Conservation (phyloP, 75 land plant species). For the Ceratopteris richardii region DNA sequence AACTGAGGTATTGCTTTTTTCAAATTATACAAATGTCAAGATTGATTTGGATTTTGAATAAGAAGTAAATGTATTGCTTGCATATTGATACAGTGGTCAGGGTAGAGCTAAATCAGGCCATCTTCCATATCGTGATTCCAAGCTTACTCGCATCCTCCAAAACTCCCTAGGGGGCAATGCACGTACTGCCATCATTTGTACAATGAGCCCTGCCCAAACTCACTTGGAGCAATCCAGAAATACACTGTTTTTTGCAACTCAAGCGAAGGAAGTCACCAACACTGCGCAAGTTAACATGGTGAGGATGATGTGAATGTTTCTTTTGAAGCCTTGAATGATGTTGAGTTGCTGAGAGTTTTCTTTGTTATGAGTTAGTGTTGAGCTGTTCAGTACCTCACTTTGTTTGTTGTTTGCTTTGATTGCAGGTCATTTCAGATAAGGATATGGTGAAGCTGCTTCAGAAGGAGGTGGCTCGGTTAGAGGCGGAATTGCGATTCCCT, state of each 20-base stretch:
- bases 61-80: slow-evolving; percentile 34
- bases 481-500: slow-evolving; percentile 55
- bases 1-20: slow-evolving; percentile 55
- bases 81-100: slow-evolving; percentile 26
- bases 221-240: slow-evolving; percentile 94
- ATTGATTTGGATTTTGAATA: too few species aligned
- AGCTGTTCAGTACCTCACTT: too few species aligned
- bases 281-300: slow-evolving; percentile 93
- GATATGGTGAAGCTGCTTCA: slow-evolving; percentile 90
- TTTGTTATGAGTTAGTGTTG: background rate
- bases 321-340: slow-evolving; percentile 6
- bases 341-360: background rate
- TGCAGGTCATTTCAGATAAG: slow-evolving; percentile 71
- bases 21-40: background rate
- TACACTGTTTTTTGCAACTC: slow-evolving; percentile 86
- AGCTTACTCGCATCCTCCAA: slow-evolving; percentile 89
- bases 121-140: slow-evolving; percentile 91
- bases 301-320: slow-evolving; percentile 9
- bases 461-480: slow-evolving; percentile 86
- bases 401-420: background rate
- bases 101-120: slow-evolving; percentile 77
- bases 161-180: slow-evolving; percentile 93
- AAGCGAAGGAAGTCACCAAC: slow-evolving; percentile 93
- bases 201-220: slow-evolving; percentile 89
- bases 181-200: slow-evolving; percentile 96